Conservation (phyloP, 352 stramenopile species). For the Globisporangium recalcitrans region DNA sequence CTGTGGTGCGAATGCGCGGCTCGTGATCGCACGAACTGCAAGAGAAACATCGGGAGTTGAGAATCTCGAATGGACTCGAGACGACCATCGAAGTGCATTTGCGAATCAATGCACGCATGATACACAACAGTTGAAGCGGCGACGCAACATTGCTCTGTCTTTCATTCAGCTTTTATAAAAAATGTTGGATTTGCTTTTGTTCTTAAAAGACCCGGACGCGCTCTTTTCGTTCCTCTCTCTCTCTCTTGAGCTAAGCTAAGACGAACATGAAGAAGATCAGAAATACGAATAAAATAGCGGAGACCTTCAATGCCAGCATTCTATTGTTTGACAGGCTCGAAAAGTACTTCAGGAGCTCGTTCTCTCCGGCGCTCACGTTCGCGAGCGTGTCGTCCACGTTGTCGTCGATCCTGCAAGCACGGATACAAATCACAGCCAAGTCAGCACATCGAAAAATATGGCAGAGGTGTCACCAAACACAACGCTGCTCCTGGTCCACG, state of each 20-base stretch:
- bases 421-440: conserved; percentile 5
- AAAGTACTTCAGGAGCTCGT: conserved; percentile 84
- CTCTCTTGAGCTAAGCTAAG: conserved; percentile 49
- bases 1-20: not conserved
- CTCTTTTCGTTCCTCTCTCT: not conserved
- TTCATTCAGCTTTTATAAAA: conserved; percentile 5
- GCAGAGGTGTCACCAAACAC: too few species aligned
- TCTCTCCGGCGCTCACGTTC: conserved; percentile 72
- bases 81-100: not conserved
- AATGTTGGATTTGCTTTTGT: conserved; percentile 6
- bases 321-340: conserved; percentile 84
- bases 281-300: conserved; percentile 84
- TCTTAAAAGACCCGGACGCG: not conserved
- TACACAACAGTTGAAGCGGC: not conserved
- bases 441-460: not conserved
- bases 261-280: conserved; percentile 89
- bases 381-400: conserved; percentile 76
- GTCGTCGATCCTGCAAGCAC: conserved; percentile 71
- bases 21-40: not conserved
- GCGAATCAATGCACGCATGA: not conserved
- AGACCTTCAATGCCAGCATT: conserved; percentile 82
- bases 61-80: not conserved
- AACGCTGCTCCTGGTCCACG: not conserved
- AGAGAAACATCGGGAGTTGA: not conserved
- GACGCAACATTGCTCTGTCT: not conserved